Evolutionary conservation across 1,284 basidiomycete species (phyloP).

Genomic region (Cyathus pygmaeus): DNA sequence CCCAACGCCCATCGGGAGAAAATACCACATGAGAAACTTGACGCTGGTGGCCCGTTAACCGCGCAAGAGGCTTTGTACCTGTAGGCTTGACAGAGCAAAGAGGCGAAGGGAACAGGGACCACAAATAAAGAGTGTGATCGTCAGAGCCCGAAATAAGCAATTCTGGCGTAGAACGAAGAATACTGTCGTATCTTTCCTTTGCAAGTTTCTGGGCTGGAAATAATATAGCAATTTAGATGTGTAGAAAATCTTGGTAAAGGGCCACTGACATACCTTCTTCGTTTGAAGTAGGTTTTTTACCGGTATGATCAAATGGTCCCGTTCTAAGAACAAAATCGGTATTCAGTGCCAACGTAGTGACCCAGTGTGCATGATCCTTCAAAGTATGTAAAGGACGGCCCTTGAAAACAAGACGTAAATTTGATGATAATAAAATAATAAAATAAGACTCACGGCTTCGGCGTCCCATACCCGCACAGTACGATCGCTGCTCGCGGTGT

Average conservation of each 20-base stretch:
- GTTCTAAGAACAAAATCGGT: conserved; percentile 96
- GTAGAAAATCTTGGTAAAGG: not conserved
- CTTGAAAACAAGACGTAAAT: conserved; percentile 41
- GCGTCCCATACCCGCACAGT: conserved; percentile 96
- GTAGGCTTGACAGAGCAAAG: conserved; percentile 47
- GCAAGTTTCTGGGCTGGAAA: conserved; percentile 77
- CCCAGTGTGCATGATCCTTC: conserved; percentile 98
- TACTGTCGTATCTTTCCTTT: conserved; percentile 76
- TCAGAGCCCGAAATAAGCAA: conserved; percentile 93
- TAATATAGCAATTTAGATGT: not conserved
- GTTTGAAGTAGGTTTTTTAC: conserved; percentile 79
- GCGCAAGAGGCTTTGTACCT: conserved; percentile 84
- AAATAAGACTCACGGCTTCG: conserved; percentile 60
- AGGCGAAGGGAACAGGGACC: conserved; percentile 76
- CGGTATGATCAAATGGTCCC: conserved; percentile 92
- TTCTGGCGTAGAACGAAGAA: conserved; percentile 79
- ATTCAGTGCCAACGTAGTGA: conserved; percentile 94
- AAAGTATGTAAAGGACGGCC: conserved; percentile 78
- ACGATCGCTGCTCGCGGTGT: conserved; percentile 94
- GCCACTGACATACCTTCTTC: conserved; percentile 69
- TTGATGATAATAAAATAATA: not conserved
- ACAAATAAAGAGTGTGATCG: conserved; percentile 94
- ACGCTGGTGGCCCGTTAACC: conserved; percentile 95
- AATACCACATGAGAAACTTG: conserved; percentile 97
- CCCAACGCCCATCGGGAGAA: conserved; percentile 92